These are phyloP conservation scores for Eucalyptus cloeziana DNA, from an alignment of 345 rosid genomes.

Conservation along the genomic window DNA sequence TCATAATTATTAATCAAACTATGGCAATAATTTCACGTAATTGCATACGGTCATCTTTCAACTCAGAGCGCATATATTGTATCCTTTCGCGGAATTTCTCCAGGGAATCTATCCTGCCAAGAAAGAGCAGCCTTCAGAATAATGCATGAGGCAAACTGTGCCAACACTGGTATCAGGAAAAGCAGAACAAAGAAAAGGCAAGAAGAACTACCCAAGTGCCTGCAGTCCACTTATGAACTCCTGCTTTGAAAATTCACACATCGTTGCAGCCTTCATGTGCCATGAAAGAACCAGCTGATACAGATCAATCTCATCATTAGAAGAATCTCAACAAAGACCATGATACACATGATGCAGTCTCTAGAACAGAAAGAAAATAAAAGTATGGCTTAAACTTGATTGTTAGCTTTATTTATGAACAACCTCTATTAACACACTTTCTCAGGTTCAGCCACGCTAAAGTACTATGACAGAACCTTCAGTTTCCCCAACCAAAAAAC, in stretches of 20 bases:
- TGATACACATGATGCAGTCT: background rate
- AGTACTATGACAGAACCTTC: background rate
- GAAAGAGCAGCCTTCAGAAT: constrained; percentile 4
- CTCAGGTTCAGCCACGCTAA: background rate
- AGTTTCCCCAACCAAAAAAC: background rate
- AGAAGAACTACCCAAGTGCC: constrained; percentile 57
- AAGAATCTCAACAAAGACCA: background rate
- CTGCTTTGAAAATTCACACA: constrained; percentile 90
- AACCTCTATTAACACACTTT: background rate
- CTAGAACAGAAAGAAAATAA: background rate
- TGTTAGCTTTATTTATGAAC: background rate
- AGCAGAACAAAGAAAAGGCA: background rate
- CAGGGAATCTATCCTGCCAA: constrained; percentile 81
- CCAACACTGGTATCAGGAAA: background rate
- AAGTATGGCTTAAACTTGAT: background rate
- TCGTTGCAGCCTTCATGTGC: constrained; percentile 99
- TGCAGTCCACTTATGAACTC: constrained; percentile 82
- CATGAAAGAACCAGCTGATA: constrained; percentile 92
- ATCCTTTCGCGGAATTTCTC: constrained; percentile 80
- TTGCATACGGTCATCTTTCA: constrained; percentile 78
- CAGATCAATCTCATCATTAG: background rate
- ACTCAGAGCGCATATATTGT: constrained; percentile 76
- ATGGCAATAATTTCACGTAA: constrained; percentile 3
- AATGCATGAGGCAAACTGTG: background rate
- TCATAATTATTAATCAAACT: background rate